Base-by-base conservation (phyloP, 2,329 filamentous ascomycete species). In the Tolypocladium cylindrosporum region DNA sequence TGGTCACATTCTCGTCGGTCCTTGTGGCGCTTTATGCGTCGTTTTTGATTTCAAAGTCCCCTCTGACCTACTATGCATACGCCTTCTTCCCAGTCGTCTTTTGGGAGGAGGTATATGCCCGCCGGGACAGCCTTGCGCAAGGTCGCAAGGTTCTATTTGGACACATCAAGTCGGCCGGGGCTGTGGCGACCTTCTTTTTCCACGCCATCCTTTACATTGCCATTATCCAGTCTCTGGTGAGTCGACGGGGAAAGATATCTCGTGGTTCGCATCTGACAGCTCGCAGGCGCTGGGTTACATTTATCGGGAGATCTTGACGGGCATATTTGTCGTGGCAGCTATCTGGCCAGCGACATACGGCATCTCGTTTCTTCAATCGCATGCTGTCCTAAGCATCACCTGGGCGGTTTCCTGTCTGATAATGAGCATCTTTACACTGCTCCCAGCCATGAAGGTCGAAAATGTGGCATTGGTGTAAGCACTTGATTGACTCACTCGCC, bases 41-140 rank as follows among this genome's bases (percentile, higher is more conserved):
- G 0, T 88, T 99, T 57, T 77, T 89, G 59, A 77, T 90, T 58
- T 93, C 95, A 52, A 82, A 85, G 51, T 96, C 92, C 1, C 88
- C 93, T 0, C 70, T 79, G 58, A 88, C 89, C 2, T 99, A 99
- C 71, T 99, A 97, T 67, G 83, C 85, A 2, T 99, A 99, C 70
- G 89, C 88, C 0, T 83, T 95, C 65, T 99, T 99, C 71, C 94
- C 94, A 0, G 86, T 96, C 2, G 82, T 90, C 58, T 97, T 99
- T 75, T 99, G 94, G 94, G 93, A 97, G 72, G 92, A 97, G 67
- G 90, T 97, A 0, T 93, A 88, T 71, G 89, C 90, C 3, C 84
- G 89, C 36, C 82, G 91, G 58, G 78, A 80, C 52, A 89, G 89
- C 48, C 72, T 97, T 14, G 67, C 75, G 7, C 80, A 85, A 61